These are phyloP conservation scores for Haplosporangium gracile DNA, from an alignment of 192 early-diverging fungal species.

Conservation along the genomic window DNA sequence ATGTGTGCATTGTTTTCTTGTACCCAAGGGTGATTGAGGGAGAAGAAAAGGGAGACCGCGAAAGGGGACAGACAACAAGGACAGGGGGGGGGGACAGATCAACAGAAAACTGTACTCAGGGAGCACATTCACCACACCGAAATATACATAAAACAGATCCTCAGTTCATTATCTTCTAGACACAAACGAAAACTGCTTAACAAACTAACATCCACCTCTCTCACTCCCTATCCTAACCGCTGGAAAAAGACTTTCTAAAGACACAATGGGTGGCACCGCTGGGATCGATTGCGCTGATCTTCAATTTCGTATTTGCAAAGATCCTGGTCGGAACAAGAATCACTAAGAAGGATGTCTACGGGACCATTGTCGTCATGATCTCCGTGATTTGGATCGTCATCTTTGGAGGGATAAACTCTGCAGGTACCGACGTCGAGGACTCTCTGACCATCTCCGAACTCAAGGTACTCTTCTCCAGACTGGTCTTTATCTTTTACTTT, in stretches of 20 bases:
- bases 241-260: conserved; percentile 68
- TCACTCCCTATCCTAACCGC: background rate
- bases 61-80: background rate
- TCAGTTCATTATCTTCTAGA: background rate
- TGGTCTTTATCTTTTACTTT: conserved; percentile 68
- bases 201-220: background rate
- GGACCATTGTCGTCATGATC: conserved; percentile 67
- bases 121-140: background rate
- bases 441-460: conserved; percentile 60
- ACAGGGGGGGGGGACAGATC: background rate
- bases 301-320: conserved; percentile 73
- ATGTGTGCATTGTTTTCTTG: background rate
- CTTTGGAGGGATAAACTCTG: conserved; percentile 67
- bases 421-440: conserved; percentile 64
- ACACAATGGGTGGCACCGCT: conserved; percentile 73
- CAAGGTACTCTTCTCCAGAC: conserved; percentile 60
- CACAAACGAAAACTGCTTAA: background rate
- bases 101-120: background rate
- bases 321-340: conserved; percentile 69
- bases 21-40: background rate
- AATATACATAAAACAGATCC: background rate
- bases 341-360: conserved; percentile 63
- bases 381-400: conserved; percentile 71
- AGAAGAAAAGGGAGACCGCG: background rate
- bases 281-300: conserved; percentile 68